phyloP scores from a whole-genome alignment of 108 stramenopile genomes.

The Nitzschia putrida region DNA sequence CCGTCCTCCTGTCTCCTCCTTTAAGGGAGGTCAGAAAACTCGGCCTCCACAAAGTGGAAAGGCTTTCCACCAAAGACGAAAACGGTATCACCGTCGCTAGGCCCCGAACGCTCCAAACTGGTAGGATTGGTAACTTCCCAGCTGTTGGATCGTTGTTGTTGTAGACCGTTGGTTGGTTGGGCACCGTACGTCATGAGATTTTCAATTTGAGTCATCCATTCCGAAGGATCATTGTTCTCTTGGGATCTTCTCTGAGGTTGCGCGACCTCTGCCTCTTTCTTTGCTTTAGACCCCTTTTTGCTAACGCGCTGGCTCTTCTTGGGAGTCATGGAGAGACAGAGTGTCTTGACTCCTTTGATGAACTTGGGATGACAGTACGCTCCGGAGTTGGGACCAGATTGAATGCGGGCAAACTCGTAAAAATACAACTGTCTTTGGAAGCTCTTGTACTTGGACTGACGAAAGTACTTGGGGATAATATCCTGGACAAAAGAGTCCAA shows the following conservation, averaged over 20 bases:
- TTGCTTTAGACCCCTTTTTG: neutral
- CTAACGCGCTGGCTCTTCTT: conserved; percentile 18
- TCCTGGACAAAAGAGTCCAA: conserved; percentile 58
- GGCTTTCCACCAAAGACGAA: conserved; percentile 17
- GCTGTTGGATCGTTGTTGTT: neutral
- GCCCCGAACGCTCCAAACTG: neutral
- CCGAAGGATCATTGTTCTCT: neutral
- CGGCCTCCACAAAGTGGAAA: conserved; percentile 17
- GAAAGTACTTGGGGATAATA: conserved; percentile 86
- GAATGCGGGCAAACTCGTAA: conserved; percentile 62
- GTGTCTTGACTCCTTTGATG: conserved; percentile 41
- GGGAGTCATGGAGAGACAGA: conserved; percentile 34
- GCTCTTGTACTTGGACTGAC: conserved; percentile 81
- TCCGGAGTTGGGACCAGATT: conserved; percentile 33
- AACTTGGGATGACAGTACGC: conserved; percentile 67
- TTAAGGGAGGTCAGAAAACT: conserved; percentile 4
- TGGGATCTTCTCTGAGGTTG: neutral
- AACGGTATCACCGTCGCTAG: conserved; percentile 18
- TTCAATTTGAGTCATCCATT: conserved; percentile 22
- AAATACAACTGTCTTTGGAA: conserved; percentile 92
- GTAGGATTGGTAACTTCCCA: neutral
- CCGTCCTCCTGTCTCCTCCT: too few relatives aligned
- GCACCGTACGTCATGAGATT: conserved; percentile 10
- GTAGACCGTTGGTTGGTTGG: neutral
- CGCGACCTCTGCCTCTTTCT: neutral